Percentiles rank a stretch among this genome's conserved stretches.
Conservation (phyloP, 164 flowering plant species). For the Akebia trifoliata region DNA sequence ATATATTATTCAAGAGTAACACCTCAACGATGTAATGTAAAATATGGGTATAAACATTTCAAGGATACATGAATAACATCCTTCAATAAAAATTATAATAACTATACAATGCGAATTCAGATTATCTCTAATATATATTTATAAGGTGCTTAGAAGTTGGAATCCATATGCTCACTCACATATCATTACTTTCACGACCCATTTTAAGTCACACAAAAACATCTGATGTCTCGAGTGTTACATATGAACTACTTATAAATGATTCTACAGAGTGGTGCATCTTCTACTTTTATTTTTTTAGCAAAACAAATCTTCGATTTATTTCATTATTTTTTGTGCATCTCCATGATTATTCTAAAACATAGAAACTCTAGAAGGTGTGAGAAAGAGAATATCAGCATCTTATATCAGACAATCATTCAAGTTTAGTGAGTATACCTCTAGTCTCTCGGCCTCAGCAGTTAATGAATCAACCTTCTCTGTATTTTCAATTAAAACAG, state of each 20-base stretch:
- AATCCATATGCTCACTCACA: too few species aligned
- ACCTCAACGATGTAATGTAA: neutral
- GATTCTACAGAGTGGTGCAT: too few species aligned
- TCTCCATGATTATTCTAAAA: too few species aligned
- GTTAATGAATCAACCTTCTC: conserved; percentile 70
- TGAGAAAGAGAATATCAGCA: too few species aligned
- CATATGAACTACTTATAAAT: too few species aligned
- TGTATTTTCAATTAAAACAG: conserved; percentile 82
- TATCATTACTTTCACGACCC: neutral
- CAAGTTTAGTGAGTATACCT: conserved; percentile 48
- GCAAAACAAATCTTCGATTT: too few species aligned
- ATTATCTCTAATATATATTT: neutral
- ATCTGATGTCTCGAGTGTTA: neutral
- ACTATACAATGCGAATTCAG: neutral
- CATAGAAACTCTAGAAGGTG: too few species aligned
- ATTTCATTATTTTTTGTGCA: too few species aligned
- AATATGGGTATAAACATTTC: too few species aligned
- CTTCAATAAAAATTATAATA: neutral
- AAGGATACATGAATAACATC: too few species aligned
- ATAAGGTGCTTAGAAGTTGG: neutral
- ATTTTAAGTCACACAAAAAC: neutral
- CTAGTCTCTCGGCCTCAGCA: conserved; percentile 73
- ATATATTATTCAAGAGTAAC: neutral
- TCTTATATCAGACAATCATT: too few species aligned
- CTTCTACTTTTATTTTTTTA: too few species aligned